Evolutionary conservation across 148 eudicot species (phyloP), one percentile per base, ranked within the genome.

Genomic region (Beta vulgaris): DNA sequence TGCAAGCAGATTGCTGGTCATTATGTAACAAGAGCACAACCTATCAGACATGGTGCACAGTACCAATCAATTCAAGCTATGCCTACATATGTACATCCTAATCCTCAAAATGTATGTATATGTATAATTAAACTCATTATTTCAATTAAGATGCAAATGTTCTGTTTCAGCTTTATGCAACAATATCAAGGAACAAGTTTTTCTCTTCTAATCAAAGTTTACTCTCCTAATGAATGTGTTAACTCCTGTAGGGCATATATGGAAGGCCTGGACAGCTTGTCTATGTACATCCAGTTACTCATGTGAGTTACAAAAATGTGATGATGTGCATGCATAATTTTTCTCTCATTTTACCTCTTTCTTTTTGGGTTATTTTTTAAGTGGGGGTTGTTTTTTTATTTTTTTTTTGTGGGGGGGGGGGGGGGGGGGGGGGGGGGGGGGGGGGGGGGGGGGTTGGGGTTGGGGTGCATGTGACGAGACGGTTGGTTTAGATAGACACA

Each of bases 191-290:
- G 39, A 37, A 44, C 34, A 15, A 25, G 53, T 15, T 35, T 65
- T 31, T 49, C 25, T 71, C 25, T 43, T 10, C 19, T 31, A 8
- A 28, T 60, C 1, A 37, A 14, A 21, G 29, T 26, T 57, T 54
- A 16, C 43, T 71, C 23, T 29, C 23, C 66, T 74, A 64, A 54
- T 62, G 31, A 37, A 39, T 23, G 39, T 59, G 26, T 68, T 23
- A 19, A 68, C 67, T 61, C 55, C 70, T 62, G 64, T 88, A 95
- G 99, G 92, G 88, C 68, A 82, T 92, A 87, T 80, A 82, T 78
- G 99, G 94, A 60, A 79, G 88, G 77, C 71, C 76, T 26, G 96
- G 90, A 54, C 99, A 89, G 77, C 76, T 90, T 74, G 87, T 90
- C 60, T 92, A 86, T 75, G 53, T 89, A 83, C 91, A 89, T 81